Base-by-base conservation (phyloP, 306 rosid species). In the Notholithocarpus densiflorus region DNA sequence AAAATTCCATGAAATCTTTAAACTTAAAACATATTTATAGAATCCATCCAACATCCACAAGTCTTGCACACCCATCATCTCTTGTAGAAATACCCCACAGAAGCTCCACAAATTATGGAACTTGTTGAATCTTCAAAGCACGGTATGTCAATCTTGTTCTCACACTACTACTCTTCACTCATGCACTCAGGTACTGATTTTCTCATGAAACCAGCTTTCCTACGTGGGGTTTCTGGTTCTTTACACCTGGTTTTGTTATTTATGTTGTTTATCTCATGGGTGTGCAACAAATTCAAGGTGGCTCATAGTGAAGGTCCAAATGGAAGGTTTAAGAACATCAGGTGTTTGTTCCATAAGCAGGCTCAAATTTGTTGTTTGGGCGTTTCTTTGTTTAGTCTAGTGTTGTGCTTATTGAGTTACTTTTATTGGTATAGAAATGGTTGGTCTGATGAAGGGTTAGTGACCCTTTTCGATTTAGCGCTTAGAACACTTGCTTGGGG, bases 401-500 rank as follows among this genome's bases (percentile, higher is more conserved):
- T 71, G 9, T 76, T 91, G 65, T 87, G 85, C 65, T 51, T 79
- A 21, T 27, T 87, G 55, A 74, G 55, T 80, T 87, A 82, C 85
- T 89, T 85, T 71, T 79, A 54, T 52, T 89, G 87, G 85, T 78
- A 78, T 57, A 60, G 45, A 79, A 72, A 71, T 66, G 84, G 37
- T 56, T 80, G 87, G 83, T 83, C 80, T 56, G 84, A 86, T 21
- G 84, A 81, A 56, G 80, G 60, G 43, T 43, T 79, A 72, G 84
- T 81, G 73, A 73, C 83, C 37, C 37, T 82, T 78, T 78, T 71
- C 75, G 88, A 89, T 86, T 85, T 83, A 68, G 88, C 75, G 9
- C 51, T 86, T 32, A 84, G 80, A 80, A 64, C 87, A 48, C 77
- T 83, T 59, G 66, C 83, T 55, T 89, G 92, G 97, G 87, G 76